Percentiles rank a stretch among this genome's conserved stretches.
Conservation (phyloP, 177 flowering plant genomes). For the Telopea speciosissima region DNA sequence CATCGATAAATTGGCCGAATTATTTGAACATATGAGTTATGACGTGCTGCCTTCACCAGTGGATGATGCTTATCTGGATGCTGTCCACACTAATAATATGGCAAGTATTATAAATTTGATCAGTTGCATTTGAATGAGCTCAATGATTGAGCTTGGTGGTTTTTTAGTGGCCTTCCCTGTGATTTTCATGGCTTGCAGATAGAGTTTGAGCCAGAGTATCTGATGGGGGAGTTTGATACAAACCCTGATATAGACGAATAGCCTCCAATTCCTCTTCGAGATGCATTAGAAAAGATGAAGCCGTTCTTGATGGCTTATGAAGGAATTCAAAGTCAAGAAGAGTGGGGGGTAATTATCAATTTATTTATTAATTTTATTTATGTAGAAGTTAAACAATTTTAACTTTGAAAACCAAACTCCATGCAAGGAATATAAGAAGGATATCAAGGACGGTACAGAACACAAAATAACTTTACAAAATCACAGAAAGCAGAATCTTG, state of each 20-base stretch:
- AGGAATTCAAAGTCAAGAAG: slow-evolving; percentile 72
- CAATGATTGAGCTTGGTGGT: background rate
- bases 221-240: slow-evolving; percentile 63
- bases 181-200: slow-evolving; percentile 48
- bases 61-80: slow-evolving; percentile 57
- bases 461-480: background rate
- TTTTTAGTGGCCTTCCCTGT: background rate
- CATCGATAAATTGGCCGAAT: slow-evolving; percentile 49
- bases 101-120: slow-evolving; percentile 21
- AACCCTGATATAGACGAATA: slow-evolving; percentile 90
- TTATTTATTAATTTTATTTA: too few relatives aligned
- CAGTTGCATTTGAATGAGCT: background rate
- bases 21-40: slow-evolving; percentile 49
- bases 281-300: slow-evolving; percentile 80
- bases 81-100: slow-evolving; percentile 48
- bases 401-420: background rate
- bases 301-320: slow-evolving; percentile 87
- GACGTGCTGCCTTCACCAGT: slow-evolving; percentile 58
- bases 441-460: background rate
- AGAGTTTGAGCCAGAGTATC: slow-evolving; percentile 84
- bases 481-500: background rate
- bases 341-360: slow-evolving; percentile 70
- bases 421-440: background rate
- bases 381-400: background rate
- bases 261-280: slow-evolving; percentile 72